phyloP scores from a whole-genome alignment of 2,329 filamentous ascomycete genomes.

The Aspergillus candidus region DNA sequence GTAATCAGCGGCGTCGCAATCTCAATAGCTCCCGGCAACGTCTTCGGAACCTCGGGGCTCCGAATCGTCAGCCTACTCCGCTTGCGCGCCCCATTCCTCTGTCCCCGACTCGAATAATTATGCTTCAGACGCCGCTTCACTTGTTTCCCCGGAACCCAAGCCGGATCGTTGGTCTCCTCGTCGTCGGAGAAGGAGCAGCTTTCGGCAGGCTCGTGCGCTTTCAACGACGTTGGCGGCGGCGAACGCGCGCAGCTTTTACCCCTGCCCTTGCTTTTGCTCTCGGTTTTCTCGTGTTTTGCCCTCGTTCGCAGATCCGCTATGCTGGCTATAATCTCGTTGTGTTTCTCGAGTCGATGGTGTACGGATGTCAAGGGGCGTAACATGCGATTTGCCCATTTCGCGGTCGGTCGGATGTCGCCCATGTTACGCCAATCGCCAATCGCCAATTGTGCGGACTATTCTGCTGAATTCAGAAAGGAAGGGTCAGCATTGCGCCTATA shows the following conservation, averaged over 20 bases:
- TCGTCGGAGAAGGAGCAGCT: conserved; percentile 28
- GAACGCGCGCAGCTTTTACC: too few relatives aligned
- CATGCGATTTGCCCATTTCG: conserved; percentile 41
- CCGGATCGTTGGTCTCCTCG: conserved; percentile 34
- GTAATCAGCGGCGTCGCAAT: conserved; percentile 39
- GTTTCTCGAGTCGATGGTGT: conserved; percentile 36
- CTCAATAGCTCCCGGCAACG: conserved; percentile 37
- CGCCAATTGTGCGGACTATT: too few relatives aligned
- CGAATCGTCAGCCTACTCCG: conserved; percentile 27
- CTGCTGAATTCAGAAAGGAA: too few relatives aligned
- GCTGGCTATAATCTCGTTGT: conserved; percentile 30
- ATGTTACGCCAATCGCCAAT: conserved; percentile 15
- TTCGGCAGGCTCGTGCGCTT: conserved; percentile 7
- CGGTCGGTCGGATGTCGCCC: conserved; percentile 35
- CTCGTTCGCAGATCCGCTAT: conserved; percentile 19
- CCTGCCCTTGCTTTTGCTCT: neutral
- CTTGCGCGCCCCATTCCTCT: conserved; percentile 16
- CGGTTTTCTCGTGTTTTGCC: conserved; percentile 6
- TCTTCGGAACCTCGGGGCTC: conserved; percentile 31
- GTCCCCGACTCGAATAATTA: conserved; percentile 32
- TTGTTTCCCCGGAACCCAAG: conserved; percentile 34
- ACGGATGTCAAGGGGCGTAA: conserved; percentile 38
- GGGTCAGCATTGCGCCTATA: too few relatives aligned
- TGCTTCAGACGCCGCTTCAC: conserved; percentile 31
- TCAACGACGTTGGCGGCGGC: conserved; percentile 1